phyloP scores from a whole-genome alignment of 495 filamentous ascomycete species.

The Rostrohypoxylon terebratum region DNA sequence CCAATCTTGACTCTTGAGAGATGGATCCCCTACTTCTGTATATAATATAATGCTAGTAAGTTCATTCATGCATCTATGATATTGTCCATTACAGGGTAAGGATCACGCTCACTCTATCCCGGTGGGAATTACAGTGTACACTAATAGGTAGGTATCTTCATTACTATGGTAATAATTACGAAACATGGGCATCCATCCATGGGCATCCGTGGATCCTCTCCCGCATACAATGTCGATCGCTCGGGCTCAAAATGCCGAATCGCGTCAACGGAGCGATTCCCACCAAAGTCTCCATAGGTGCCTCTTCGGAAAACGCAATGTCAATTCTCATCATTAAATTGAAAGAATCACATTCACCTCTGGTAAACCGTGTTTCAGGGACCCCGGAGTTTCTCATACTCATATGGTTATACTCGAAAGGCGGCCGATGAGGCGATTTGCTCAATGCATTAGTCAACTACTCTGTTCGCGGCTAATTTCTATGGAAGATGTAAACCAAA shows the following conservation, averaged over 20 bases:
- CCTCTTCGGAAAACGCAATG: conserved; percentile 3
- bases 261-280: conserved; percentile 3
- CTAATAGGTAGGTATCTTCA: conserved; percentile 6
- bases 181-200: too few relatives aligned
- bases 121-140: conserved; percentile 12
- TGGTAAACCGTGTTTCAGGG: conserved; percentile 6
- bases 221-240: conserved; percentile 12
- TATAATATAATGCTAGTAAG: neutral
- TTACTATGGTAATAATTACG: conserved; percentile 26
- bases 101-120: neutral
- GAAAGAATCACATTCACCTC: conserved; percentile 4
- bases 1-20: neutral
- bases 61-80: neutral
- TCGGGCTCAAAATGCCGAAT: conserved; percentile 13
- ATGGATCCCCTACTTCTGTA: neutral
- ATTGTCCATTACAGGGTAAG: conserved; percentile 1
- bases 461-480: conserved; percentile 40
- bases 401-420: conserved; percentile 18
- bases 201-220: too few relatives aligned
- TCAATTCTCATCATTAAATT: conserved; percentile 16
- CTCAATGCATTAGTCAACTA: conserved; percentile 35
- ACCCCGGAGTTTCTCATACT: too few relatives aligned
- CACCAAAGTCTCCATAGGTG: neutral
- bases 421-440: conserved; percentile 15
- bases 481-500: conserved; percentile 22